Evolutionary conservation across 139 green algal species (phyloP), one percentile per base, ranked within the genome.

Genomic region (Pleodorina starrii): DNA sequence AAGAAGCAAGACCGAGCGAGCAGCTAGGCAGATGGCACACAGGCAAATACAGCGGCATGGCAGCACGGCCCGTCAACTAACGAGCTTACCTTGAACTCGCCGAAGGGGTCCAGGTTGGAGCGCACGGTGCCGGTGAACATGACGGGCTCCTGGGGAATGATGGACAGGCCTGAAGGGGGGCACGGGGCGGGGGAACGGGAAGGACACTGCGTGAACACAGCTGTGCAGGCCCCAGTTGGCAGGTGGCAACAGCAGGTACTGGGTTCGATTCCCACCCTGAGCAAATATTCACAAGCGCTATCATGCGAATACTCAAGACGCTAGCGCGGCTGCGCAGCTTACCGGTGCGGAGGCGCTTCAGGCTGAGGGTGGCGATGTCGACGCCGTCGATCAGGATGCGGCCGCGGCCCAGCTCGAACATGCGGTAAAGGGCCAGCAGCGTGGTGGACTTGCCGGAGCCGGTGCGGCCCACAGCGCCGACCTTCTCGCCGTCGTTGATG

Each of bases 51-150:
- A 17, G 51, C n/a, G n/a, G n/a, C n/a, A n/a, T n/a, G n/a, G n/a
- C n/a, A n/a, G n/a, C n/a, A n/a, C n/a, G n/a, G n/a, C n/a, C n/a
- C n/a, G n/a, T n/a, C n/a, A n/a, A n/a, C n/a, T n/a, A n/a, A n/a
- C n/a, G 50, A 17, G 54, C 54, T 25, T 66, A 66, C 54, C 54
- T 72, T 90, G 89, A 95, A 90, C 63, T 94, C 77, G 76, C 89
- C 87, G 82, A 95, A 97, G 68, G 96, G 96, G 90, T 98, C 96
- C 43, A 98, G 87, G 93, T 98, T 98, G 82, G 76, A 93, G 50
- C 96, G 92, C 63, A 98, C 92, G 21, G 95, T 96, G 84, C 96
- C 96, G 29, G 83, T 90, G 85, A 97, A 98, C 87, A 98, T 95
- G 66, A 97, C 94, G 3, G 96, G 95, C 88, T 98, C 93, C 82